Base-by-base conservation (phyloP, 164 flowering plant genomes). In the Umbellularia californica region DNA sequence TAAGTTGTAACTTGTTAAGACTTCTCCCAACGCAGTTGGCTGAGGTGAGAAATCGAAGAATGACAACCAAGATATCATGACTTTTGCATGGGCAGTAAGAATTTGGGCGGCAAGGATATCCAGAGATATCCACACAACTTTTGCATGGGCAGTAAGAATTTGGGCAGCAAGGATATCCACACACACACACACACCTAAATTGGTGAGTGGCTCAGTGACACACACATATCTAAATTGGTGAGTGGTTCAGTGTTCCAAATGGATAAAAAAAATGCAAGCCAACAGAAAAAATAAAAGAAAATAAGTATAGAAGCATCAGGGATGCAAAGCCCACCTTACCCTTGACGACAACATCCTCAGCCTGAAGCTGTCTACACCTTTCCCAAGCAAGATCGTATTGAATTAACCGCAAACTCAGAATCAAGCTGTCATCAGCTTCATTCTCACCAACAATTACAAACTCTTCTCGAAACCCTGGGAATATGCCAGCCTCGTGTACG, bases 321-420 rank as follows among this genome's bases (percentile, higher is more conserved):
- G 12, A 11, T 41, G 41, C 4, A 71, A 52, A 25, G 79, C 90
- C 35, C 77, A 95, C 99, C 97, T 89, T 87, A 77, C 98, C 99
- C 91, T 88, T 93, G 82, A 95, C 82, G 62, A 92, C 88, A 73
- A 87, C 93, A 87, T 95, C 99, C 86, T 95, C 99, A 63, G 97
- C 90, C 81, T 93, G 98, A 74, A 95, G 92, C 76, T 95, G 99
- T 76, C 97, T 82, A 69, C 99, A 95, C 47, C 98, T 78, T 82
- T 92, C 98, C 99, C 99, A 95, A 35, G 98, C 97, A 70, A 93
- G 91, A 71, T 90, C 92, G 73, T 82, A 89, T 76, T 93, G 99
- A 76, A 89, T 76, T 19, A 84, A 68, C 60, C 88, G 84, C 12
- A 92, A 74, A 82, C 99, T 93, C 84, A 95, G 80, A 74, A 92